Conservation (phyloP, 768 basidiomycete species). For the Lentinula detonsa region DNA sequence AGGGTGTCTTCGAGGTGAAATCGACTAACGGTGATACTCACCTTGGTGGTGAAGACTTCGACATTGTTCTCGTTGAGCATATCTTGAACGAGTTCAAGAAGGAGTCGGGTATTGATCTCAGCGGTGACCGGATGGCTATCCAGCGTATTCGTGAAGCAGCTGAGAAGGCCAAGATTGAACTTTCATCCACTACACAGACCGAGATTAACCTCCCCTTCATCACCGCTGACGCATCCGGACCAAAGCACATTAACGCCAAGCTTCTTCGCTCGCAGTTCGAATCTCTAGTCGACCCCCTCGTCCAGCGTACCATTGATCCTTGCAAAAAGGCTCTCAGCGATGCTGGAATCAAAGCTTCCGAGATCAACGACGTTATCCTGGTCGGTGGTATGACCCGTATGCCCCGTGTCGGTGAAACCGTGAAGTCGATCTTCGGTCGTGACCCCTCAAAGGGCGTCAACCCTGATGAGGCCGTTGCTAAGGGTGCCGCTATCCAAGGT, state of each 20-base stretch:
- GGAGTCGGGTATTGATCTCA: conserved; percentile 76
- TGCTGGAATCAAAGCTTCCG: conserved; percentile 87
- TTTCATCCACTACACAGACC: conserved; percentile 91
- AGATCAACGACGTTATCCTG: conserved; percentile 94
- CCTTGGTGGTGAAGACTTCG: conserved; percentile 95
- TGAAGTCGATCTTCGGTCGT: conserved; percentile 89
- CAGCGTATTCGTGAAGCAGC: conserved; percentile 99
- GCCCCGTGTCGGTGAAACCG: conserved; percentile 92
- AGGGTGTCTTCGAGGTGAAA: conserved; percentile 99
- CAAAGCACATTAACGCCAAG: conserved; percentile 95
- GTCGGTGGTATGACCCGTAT: conserved; percentile 99
- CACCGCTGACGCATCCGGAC: conserved; percentile 90
- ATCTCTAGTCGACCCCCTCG: conserved; percentile 70
- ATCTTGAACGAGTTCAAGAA: conserved; percentile 94
- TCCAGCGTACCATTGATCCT: conserved; percentile 88
- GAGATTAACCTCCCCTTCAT: conserved; percentile 99
- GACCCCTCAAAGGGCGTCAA: conserved; percentile 99
- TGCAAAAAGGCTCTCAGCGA: conserved; percentile 97
- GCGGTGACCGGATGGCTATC: conserved; percentile 89
- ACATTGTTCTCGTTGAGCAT: conserved; percentile 81
- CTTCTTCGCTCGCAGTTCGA: conserved; percentile 89
- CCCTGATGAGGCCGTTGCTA: conserved; percentile 98
- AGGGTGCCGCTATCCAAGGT: conserved; percentile 97
- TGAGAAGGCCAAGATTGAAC: conserved; percentile 98
- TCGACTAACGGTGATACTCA: conserved; percentile 99